phyloP scores from a whole-genome alignment of 2,329 filamentous ascomycete species.

The Trichoderma semiorbis region DNA sequence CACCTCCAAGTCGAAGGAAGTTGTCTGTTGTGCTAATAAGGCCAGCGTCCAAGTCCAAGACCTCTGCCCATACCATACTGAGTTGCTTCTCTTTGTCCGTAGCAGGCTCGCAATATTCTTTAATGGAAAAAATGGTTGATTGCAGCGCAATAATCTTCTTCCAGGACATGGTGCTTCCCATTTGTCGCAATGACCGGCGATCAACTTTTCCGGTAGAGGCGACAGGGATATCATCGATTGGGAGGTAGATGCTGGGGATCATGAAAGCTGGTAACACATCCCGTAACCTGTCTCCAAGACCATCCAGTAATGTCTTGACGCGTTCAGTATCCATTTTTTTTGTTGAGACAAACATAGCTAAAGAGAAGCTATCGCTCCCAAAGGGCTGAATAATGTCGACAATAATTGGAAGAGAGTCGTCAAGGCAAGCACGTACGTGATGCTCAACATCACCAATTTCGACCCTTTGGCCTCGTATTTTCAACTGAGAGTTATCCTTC shows the following conservation, averaged over 20 bases:
- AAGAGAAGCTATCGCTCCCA: background rate
- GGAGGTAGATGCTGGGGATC: conserved; percentile 2
- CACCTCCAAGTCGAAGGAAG: conserved; percentile 1
- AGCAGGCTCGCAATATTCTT: background rate
- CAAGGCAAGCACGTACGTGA: conserved; percentile 11
- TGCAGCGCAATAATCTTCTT: background rate
- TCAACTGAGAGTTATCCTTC: conserved; percentile 50
- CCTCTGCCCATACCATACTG: background rate
- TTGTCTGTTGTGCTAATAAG: background rate
- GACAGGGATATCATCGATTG: background rate
- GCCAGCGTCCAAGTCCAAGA: background rate
- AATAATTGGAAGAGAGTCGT: background rate
- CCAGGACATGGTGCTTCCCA: background rate
- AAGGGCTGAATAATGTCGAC: background rate
- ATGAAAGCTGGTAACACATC: background rate
- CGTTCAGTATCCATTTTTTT: background rate
- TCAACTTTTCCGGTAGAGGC: conserved; percentile 2
- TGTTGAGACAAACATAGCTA: background rate
- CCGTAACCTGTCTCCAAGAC: background rate
- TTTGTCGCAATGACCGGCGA: background rate
- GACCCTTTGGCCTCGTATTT: conserved; percentile 51
- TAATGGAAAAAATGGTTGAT: background rate
- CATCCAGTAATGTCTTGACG: background rate
- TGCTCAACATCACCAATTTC: conserved; percentile 21
- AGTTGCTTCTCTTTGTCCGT: background rate